phyloP scores from a whole-genome alignment of 768 basidiomycete genomes.

The Fomitopsis pulvina region DNA sequence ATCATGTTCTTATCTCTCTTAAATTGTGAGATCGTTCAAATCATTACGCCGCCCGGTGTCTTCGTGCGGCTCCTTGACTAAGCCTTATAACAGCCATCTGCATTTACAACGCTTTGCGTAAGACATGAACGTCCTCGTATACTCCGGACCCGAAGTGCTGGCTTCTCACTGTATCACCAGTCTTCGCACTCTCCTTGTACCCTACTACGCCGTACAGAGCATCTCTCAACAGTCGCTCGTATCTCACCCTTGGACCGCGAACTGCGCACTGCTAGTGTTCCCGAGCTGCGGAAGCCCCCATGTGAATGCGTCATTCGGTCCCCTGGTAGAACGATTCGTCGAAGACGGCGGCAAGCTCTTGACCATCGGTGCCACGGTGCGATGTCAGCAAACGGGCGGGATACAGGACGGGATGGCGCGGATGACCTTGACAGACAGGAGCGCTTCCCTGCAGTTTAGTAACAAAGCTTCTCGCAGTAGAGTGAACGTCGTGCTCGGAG shows the following conservation, averaged over 20 bases:
- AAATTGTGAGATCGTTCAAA: too few relatives aligned
- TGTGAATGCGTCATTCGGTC: constrained; percentile 32
- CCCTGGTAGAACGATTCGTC: constrained; percentile 52
- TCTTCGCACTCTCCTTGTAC: constrained; percentile 52
- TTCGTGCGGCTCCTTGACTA: constrained; percentile 1
- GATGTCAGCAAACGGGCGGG: neutral
- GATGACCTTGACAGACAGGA: neutral
- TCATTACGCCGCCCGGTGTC: too few relatives aligned
- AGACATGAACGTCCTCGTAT: constrained; percentile 40
- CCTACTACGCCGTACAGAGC: constrained; percentile 74
- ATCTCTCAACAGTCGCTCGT: constrained; percentile 51
- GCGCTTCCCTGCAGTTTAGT: constrained; percentile 5
- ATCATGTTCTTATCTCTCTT: too few relatives aligned
- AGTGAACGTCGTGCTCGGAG: constrained; percentile 4
- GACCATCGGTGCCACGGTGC: constrained; percentile 43
- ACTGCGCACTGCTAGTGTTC: constrained; percentile 76
- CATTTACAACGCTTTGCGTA: too few relatives aligned
- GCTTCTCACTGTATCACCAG: constrained; percentile 20
- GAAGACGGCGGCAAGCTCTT: constrained; percentile 66
- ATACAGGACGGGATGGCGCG: neutral
- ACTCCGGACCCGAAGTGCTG: constrained; percentile 37
- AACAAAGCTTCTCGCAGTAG: constrained; percentile 7
- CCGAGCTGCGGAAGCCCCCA: constrained; percentile 48
- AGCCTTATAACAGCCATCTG: neutral
- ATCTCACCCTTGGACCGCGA: constrained; percentile 67